Evolutionary conservation across 306 rosid species (phyloP).

Genomic region (Dalbergia cochinchinensis): DNA sequence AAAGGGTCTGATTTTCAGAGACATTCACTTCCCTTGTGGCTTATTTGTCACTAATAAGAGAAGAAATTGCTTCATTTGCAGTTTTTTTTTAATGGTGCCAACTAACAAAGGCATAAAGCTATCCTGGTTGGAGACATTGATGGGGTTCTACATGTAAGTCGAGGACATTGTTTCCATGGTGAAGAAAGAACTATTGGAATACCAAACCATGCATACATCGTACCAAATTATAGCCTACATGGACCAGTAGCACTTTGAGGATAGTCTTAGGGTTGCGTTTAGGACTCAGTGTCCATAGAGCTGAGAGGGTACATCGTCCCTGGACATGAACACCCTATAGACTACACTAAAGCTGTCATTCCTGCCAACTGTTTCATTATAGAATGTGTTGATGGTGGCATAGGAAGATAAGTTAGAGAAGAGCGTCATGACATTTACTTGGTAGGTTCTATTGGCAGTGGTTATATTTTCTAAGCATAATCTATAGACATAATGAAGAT

Average conservation of each 20-base stretch:
- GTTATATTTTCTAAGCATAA: neutral
- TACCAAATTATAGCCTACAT: neutral
- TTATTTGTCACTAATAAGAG: neutral
- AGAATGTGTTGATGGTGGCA: neutral
- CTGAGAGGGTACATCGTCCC: too few relatives aligned
- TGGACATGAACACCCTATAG: too few relatives aligned
- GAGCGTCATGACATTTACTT: neutral
- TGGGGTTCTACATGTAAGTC: neutral
- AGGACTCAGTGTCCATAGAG: neutral
- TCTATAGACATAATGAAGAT: too few relatives aligned
- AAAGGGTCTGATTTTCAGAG: neutral
- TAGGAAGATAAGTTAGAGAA: conserved; percentile 3
- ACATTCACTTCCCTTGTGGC: neutral
- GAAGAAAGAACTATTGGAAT: too few relatives aligned
- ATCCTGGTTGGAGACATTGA: neutral
- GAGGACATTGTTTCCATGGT: too few relatives aligned
- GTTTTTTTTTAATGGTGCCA: too few relatives aligned
- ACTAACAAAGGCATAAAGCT: too few relatives aligned
- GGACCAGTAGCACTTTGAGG: neutral
- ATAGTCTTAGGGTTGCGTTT: neutral
- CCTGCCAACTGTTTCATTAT: neutral
- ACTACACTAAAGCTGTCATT: too few relatives aligned
- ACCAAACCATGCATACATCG: too few relatives aligned
- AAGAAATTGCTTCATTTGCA: neutral
- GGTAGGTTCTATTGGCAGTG: neutral